Evolutionary conservation across 2,329 filamentous ascomycete genomes (phyloP).

Genomic region (Thermomyces lanuginosus): DNA sequence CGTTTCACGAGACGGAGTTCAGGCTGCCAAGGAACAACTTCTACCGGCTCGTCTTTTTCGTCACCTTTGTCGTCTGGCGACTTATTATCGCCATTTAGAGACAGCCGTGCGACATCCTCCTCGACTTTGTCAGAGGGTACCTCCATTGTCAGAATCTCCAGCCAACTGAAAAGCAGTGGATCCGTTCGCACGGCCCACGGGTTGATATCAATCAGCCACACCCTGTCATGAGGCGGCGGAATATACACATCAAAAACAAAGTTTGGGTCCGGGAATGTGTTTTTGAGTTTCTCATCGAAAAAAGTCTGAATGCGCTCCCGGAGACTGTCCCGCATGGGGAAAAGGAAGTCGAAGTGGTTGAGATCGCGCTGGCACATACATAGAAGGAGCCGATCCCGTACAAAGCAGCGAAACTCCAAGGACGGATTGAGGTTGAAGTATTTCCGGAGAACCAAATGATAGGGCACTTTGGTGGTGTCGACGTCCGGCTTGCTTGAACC

Average conservation of each 20-base stretch:
- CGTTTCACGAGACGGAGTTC: slow-evolving; percentile 70
- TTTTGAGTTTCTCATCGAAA: slow-evolving; percentile 55
- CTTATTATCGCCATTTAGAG: slow-evolving; percentile 15
- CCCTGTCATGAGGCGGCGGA: slow-evolving; percentile 54
- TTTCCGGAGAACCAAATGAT: slow-evolving; percentile 71
- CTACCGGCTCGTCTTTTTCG: slow-evolving; percentile 38
- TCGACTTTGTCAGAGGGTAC: slow-evolving; percentile 19
- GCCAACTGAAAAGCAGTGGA: slow-evolving; percentile 75
- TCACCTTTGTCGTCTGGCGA: slow-evolving; percentile 22
- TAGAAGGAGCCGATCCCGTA: slow-evolving; percentile 63
- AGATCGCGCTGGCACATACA: slow-evolving; percentile 78
- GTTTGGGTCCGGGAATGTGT: slow-evolving; percentile 65
- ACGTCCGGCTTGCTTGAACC: slow-evolving; percentile 5
- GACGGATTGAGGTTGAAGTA: slow-evolving; percentile 79
- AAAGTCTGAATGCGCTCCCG: slow-evolving; percentile 56
- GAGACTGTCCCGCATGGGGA: slow-evolving; percentile 48
- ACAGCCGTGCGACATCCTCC: slow-evolving; percentile 21
- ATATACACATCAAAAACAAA: slow-evolving; percentile 92
- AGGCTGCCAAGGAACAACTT: slow-evolving; percentile 39
- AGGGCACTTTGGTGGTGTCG: slow-evolving; percentile 38
- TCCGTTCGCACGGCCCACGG: slow-evolving; percentile 87
- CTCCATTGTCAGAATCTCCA: slow-evolving; percentile 61
- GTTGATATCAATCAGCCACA: slow-evolving; percentile 86
- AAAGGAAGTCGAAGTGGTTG: slow-evolving; percentile 77
- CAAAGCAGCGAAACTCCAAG: slow-evolving; percentile 90